phyloP scores from a whole-genome alignment of 371 early-diverging fungal species.

The Saksenaea oblongispora region DNA sequence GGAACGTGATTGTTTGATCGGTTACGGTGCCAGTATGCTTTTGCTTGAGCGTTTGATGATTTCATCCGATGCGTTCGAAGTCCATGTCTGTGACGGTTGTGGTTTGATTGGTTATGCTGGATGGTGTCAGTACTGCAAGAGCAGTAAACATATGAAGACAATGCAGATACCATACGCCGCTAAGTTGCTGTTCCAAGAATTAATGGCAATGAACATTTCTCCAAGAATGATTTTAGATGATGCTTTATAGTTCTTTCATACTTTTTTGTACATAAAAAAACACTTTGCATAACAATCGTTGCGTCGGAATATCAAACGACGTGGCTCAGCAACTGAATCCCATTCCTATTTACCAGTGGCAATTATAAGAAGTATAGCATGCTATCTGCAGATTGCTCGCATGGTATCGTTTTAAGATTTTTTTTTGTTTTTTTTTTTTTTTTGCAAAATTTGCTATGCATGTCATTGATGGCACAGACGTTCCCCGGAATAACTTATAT shows the following conservation, averaged over 20 bases:
- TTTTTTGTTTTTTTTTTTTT: too few relatives aligned
- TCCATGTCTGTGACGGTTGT: conserved; percentile 91
- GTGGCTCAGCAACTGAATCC: too few relatives aligned
- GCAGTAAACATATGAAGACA: conserved; percentile 78
- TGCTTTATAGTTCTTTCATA: conserved; percentile 31
- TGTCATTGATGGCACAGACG: too few relatives aligned
- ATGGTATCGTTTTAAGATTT: too few relatives aligned
- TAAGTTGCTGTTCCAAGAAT: conserved; percentile 95
- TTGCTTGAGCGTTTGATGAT: conserved; percentile 95
- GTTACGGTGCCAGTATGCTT: conserved; percentile 95
- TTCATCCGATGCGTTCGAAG: conserved; percentile 94
- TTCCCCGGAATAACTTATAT: too few relatives aligned
- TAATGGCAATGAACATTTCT: conserved; percentile 97
- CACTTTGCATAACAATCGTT: not conserved
- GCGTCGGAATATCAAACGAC: not conserved
- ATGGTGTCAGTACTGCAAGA: conserved; percentile 97
- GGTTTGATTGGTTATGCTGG: conserved; percentile 93
- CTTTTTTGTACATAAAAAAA: conserved; percentile 3
- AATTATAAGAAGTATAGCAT: too few relatives aligned
- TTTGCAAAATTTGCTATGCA: too few relatives aligned
- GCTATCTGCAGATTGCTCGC: too few relatives aligned
- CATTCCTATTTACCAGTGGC: too few relatives aligned
- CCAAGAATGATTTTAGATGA: conserved; percentile 65
- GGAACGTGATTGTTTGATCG: conserved; percentile 99
- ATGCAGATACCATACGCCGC: conserved; percentile 98